These are phyloP conservation scores for Lupinus albus DNA, from an alignment of 306 rosid species.

Conservation along the genomic window DNA sequence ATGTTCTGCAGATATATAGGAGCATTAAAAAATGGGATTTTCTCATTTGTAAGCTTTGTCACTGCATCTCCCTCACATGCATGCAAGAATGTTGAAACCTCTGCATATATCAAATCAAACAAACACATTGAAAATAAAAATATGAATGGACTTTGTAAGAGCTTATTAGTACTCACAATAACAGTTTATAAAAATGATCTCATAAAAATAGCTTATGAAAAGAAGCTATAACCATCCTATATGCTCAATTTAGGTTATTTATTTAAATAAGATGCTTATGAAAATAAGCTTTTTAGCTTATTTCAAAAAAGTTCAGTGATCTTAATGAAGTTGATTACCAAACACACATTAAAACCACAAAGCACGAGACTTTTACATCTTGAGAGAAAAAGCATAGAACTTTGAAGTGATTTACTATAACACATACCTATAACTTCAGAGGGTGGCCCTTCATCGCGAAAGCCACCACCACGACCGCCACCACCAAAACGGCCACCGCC, in stretches of 20 bases:
- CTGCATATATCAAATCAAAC: slow-evolving; percentile 49
- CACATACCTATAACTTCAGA: slow-evolving; percentile 87
- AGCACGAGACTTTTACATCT: neutral
- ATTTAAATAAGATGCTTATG: too few species aligned
- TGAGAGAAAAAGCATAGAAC: neutral
- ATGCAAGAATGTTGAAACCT: slow-evolving; percentile 80
- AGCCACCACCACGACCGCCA: slow-evolving; percentile 46
- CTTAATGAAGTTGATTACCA: too few species aligned
- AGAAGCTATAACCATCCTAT: too few species aligned
- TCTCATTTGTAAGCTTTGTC: slow-evolving; percentile 81
- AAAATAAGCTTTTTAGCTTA: too few species aligned
- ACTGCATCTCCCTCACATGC: slow-evolving; percentile 98
- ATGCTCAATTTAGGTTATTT: too few species aligned
- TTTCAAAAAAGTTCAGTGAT: too few species aligned
- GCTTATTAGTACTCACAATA: too few species aligned
- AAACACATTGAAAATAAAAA: neutral
- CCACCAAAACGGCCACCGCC: slow-evolving; percentile 56
- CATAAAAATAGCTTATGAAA: too few species aligned
- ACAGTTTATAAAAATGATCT: too few species aligned
- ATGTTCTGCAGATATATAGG: slow-evolving; percentile 91
- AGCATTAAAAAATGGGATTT: slow-evolving; percentile 91
- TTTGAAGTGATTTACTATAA: neutral
- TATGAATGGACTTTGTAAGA: too few species aligned
- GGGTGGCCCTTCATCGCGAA: slow-evolving; percentile 98
- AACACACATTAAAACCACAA: neutral